Evolutionary conservation across 345 rosid species (phyloP).

Genomic region (Brassica nigra): DNA sequence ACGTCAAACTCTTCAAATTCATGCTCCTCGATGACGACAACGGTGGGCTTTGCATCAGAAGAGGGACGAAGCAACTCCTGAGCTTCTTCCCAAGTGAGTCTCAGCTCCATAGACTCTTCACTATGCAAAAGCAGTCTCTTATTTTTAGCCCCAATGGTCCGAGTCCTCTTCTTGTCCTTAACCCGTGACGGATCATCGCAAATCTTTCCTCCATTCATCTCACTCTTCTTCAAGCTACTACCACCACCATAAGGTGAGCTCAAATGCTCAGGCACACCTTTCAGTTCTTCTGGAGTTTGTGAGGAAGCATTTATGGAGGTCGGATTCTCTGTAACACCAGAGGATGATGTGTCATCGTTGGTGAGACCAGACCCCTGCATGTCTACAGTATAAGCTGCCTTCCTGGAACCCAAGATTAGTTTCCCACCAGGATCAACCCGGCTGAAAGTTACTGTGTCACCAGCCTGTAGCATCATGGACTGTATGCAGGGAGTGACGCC

Average conservation of each 20-base stretch:
- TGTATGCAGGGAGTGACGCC: constrained; percentile 99
- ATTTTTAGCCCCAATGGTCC: constrained; percentile 74
- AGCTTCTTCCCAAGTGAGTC: constrained; percentile 91
- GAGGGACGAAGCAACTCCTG: constrained; percentile 87
- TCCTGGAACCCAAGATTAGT: constrained; percentile 79
- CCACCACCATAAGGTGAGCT: constrained; percentile 51
- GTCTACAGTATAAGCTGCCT: constrained; percentile 54
- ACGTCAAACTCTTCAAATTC: constrained; percentile 94
- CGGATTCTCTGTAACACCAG: constrained; percentile 52
- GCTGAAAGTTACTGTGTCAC: constrained; percentile 91
- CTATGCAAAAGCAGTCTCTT: constrained; percentile 72
- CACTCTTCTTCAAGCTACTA: constrained; percentile 51
- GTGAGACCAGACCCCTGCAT: constrained; percentile 49
- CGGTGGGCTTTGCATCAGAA: constrained; percentile 56
- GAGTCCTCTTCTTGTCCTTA: constrained; percentile 65
- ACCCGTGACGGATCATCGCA: constrained; percentile 44
- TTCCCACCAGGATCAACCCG: constrained; percentile 83
- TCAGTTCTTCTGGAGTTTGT: constrained; percentile 43
- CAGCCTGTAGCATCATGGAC: constrained; percentile 85
- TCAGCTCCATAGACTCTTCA: constrained; percentile 74
- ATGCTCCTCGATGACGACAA: constrained; percentile 66
- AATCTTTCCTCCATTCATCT: constrained; percentile 44
- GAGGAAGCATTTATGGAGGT: constrained; percentile 47
- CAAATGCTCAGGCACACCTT: constrained; percentile 47
- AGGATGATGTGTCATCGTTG: constrained; percentile 53